Conservation (phyloP, 1,284 basidiomycete genomes). For the Puccinia polysora region DNA sequence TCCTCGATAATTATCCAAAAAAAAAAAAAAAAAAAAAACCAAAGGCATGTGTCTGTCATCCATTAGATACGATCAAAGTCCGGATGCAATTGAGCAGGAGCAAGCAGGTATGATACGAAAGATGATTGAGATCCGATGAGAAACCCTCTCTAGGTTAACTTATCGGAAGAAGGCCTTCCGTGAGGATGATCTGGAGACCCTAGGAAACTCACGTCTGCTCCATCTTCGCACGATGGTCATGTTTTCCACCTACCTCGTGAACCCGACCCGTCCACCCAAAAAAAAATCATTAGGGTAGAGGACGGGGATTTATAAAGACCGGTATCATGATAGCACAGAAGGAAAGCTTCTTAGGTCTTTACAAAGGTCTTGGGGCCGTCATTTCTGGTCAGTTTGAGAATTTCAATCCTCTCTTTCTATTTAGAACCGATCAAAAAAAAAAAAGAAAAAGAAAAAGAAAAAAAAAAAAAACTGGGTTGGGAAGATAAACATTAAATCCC, state of each 20-base stretch:
- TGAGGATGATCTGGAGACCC: no score
- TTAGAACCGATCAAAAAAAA: background rate
- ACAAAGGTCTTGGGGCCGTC: constrained; percentile 98
- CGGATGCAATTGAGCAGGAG: constrained; percentile 76
- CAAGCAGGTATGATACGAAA: constrained; percentile 43
- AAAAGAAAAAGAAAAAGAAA: background rate
- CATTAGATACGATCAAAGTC: constrained; percentile 95
- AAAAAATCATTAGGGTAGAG: constrained; percentile 66
- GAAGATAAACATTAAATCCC: no score
- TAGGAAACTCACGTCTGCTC: no score
- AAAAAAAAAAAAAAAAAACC: constrained; percentile 5
- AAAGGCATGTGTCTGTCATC: constrained; percentile 67
- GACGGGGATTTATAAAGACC: constrained; percentile 88
- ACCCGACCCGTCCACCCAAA: no score
- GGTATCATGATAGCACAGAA: constrained; percentile 80
- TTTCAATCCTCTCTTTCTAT: background rate
- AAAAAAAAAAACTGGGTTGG: background rate
- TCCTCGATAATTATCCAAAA: no score
- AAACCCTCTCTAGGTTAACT: background rate
- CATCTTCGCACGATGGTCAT: no score
- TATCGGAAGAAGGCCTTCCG: no score
- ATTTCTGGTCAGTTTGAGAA: constrained; percentile 62
- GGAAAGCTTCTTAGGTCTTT: constrained; percentile 93
- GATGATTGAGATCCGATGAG: background rate
- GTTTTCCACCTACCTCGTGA: no score